Evolutionary conservation across 1,284 basidiomycete species (phyloP).

Genomic region (Moesziomyces sp.): DNA sequence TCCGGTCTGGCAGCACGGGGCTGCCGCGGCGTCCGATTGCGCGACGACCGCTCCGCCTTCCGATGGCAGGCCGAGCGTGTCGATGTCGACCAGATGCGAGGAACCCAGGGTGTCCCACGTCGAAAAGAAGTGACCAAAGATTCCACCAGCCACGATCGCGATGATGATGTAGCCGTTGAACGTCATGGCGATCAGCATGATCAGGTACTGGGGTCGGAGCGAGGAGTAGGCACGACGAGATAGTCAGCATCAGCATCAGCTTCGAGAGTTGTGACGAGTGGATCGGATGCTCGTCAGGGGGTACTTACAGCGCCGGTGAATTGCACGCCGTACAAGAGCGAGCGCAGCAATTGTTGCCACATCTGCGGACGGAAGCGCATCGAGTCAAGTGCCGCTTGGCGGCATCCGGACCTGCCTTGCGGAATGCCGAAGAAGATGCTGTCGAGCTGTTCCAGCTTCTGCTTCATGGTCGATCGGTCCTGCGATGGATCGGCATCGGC

Average conservation of each 20-base stretch:
- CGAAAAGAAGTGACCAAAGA: constrained; percentile 61
- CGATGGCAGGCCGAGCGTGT: constrained; percentile 22
- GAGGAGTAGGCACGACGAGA: constrained; percentile 1
- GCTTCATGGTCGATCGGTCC: constrained; percentile 17
- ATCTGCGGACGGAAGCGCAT: constrained; percentile 41
- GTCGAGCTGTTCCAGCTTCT: constrained; percentile 34
- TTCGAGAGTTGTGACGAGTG: too few relatives aligned
- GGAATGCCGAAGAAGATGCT: constrained; percentile 45
- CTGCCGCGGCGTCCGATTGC: neutral
- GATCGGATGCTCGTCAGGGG: too few relatives aligned
- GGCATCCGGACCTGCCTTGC: constrained; percentile 9
- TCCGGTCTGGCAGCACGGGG: constrained; percentile 20
- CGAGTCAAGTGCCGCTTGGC: constrained; percentile 39
- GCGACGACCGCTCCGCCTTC: constrained; percentile 4
- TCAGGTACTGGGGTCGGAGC: constrained; percentile 39
- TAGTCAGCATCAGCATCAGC: neutral
- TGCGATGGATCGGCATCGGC: constrained; percentile 21
- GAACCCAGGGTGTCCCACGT: constrained; percentile 58
- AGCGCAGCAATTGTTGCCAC: constrained; percentile 58
- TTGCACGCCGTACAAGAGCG: constrained; percentile 55
- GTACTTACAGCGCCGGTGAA: constrained; percentile 57
- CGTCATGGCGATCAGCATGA: constrained; percentile 64
- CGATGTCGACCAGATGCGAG: constrained; percentile 29
- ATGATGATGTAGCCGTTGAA: constrained; percentile 64
- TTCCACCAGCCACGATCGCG: constrained; percentile 57